Base-by-base conservation (phyloP, 352 stramenopile genomes). In the Phytophthora pisi region DNA sequence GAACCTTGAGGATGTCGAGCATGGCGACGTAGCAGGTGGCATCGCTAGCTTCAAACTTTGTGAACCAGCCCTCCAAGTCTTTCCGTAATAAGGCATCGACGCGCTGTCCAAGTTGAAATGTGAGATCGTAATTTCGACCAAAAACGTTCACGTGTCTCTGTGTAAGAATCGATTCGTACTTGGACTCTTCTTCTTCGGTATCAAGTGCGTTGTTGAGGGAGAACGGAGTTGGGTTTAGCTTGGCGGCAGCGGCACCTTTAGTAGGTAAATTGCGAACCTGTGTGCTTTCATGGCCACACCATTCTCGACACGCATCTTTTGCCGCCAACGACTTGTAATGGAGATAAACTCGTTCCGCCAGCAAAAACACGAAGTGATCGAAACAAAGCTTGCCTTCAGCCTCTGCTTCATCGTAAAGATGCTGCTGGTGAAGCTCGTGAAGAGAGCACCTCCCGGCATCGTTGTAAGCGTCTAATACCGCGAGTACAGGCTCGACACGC, bases 381-480 rank as follows among this genome's bases (percentile, higher is more conserved):
- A 96, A 90, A 51, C 83, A 89, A 30, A 97, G 59, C 51, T 80
- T 91, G 2, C 86, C 84, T 77, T 97, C 91, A 0, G 88, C 82
- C 61, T 95, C 73, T 6, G 89, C 79, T 71, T 97, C 91, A 51
- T 97, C 80, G 61, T 81, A 94, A 8, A 97, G 61, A 43, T 78
- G 84, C 43, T 90, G 81, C 54, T 85, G 77, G 51, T 81, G 79
- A n/a, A 91, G 59, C n/a, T 65, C 36, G 30, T 80, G 73, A 2
- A 97, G 56, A 2, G 83, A 78, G 16, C 49, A 64, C 31, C 78
- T 69, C 0, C 74, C 81, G 11, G 89, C 87, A 51, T 97, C 88
- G 51, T 97, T 96, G 73, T 97, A 97, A 18, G 90, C 61, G 42
- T 97, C 88, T 31, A 97, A 49, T 9, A 93, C 58, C 40, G 83